Base-by-base conservation (phyloP, 192 early-diverging fungal species). In the Coemansia sp. region DNA sequence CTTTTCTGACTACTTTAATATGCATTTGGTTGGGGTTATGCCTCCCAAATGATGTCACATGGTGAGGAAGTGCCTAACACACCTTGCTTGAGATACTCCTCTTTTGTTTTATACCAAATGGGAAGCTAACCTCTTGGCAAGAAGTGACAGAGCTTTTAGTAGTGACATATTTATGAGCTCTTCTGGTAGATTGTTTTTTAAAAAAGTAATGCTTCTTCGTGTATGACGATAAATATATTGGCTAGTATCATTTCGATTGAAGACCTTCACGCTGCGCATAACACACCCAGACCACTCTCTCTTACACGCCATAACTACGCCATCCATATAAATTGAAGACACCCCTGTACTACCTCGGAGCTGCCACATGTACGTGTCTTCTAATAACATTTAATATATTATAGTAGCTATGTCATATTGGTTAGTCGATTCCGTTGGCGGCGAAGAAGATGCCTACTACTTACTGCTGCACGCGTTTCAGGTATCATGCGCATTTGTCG, bases 371-470 rank as follows among this genome's bases (percentile, higher is more conserved):
- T 21, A 27, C 48, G 27, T 11, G 48, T 27, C 9, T 31, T 54
- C 3, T 29, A 31, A 51, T 0, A 5, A 14, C 0, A 13, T 14
- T 54, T 31, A 4, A 33, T 31, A 31, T 8, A 31, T 13, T 16
- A 0, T 54, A 13, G 8, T 54, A 14, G 4, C n/a, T 21, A 54
- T 54, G 51, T 6, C 0, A 10, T 33, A 54, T 6, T 29, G 27
- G 27, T 54, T 16, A 13, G 11, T 33, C 11, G 51, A 31, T 29
- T 9, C 29, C 27, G 27, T 31, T 5, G 27, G 13, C 3, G 13
- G 57, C 29, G 68, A 79, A 29, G 44, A 64, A 17, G 62, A 71
- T 8, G 35, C 59, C 13, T 80, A 67, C 34, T 46, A 69, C 21
- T 4, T 51, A 6, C 14, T 64, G 17, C 24, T 81, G 24, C 64